These are phyloP conservation scores for Globisporangium takayamanum DNA, from an alignment of 352 stramenopile genomes.

Conservation along the genomic window DNA sequence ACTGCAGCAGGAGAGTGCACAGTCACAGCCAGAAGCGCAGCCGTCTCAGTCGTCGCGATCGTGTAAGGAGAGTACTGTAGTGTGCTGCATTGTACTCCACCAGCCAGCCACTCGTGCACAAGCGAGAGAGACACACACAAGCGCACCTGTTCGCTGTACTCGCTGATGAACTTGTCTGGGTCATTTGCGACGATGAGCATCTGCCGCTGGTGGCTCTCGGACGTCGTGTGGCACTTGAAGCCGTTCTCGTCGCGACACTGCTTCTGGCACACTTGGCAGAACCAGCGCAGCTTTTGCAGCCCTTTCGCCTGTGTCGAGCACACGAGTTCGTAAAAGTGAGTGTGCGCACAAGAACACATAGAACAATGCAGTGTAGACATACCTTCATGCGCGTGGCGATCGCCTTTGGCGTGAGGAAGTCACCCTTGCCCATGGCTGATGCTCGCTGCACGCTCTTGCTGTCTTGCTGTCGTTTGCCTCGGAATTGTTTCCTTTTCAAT, in stretches of 20 bases:
- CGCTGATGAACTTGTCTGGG: slow-evolving; percentile 91
- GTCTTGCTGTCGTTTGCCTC: too few relatives aligned
- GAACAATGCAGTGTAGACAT: not conserved
- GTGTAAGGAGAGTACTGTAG: too few relatives aligned
- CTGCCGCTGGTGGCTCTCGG: slow-evolving; percentile 96
- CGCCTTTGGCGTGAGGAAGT: slow-evolving; percentile 83
- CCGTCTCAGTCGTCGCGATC: not conserved
- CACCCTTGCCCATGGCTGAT: slow-evolving; percentile 65
- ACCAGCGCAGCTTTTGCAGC: slow-evolving; percentile 98
- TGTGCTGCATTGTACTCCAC: too few relatives aligned
- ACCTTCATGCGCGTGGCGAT: slow-evolving; percentile 87
- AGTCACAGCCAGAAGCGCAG: not conserved
- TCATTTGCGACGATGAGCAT: slow-evolving; percentile 98
- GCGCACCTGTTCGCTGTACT: slow-evolving; percentile 72
- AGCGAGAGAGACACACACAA: not conserved
- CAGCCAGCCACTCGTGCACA: too few relatives aligned
- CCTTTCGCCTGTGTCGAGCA: slow-evolving; percentile 81
- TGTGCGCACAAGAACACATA: not conserved
- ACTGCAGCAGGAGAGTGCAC: slow-evolving; percentile 39
- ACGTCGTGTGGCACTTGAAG: slow-evolving; percentile 98
- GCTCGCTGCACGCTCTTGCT: not conserved
- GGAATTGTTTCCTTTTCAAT: too few relatives aligned
- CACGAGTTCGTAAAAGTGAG: not conserved
- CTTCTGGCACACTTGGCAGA: slow-evolving; percentile 99
- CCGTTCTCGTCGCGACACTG: slow-evolving; percentile 99